Base-by-base conservation (phyloP, 2,329 filamentous ascomycete genomes). In the Fusarium abutilonis region DNA sequence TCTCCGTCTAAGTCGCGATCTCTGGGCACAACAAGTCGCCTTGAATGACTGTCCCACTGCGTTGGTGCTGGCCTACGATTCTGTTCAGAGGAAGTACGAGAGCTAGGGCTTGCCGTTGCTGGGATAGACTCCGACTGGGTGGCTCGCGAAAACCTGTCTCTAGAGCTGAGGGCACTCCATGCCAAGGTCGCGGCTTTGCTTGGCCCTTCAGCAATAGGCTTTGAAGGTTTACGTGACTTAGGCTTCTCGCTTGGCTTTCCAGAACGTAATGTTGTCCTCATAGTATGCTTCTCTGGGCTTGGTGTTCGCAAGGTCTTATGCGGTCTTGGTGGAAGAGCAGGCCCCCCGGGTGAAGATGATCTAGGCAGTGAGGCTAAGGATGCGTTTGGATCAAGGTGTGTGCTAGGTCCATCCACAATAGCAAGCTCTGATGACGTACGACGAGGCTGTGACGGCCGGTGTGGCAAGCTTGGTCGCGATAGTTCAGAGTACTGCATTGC, bases 401-500 rank as follows among this genome's bases (percentile, higher is more conserved):
- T 44, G 36, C 55, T 66, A 8, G 70, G 71, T 11, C 73, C 69
- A 48, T 78, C 77, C 21, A 78, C 72, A 14, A 78, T 74, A 36
- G 79, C 76, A 29, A 75, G 75, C 36, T 85, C 83, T 0, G 82
- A 84, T 48, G 82, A 84, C 70, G 78, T 80, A 74, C 79, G 83
- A 49, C 74, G 77, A n/a, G 85, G 82, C 36, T 84, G 73, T 1
- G 83, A 80, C 23, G 86, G 84, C 21, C 90, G 81, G 44, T 83
- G 78, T 11, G 87, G 81, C 9, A 86, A 77, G 11, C 78, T 70
- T 11, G 90, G 90, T 53, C 88, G 86, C n/a, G 90, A 89, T n/a
- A 96, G 80, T 67, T 96, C 89, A 5, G 87, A 84, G 72, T 96
- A 96, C 57, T 83, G 88, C 44, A 93, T 85, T 8, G 91, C 89